Base-by-base conservation (phyloP, 2,329 filamentous ascomycete species). In the Calonectria montana region DNA sequence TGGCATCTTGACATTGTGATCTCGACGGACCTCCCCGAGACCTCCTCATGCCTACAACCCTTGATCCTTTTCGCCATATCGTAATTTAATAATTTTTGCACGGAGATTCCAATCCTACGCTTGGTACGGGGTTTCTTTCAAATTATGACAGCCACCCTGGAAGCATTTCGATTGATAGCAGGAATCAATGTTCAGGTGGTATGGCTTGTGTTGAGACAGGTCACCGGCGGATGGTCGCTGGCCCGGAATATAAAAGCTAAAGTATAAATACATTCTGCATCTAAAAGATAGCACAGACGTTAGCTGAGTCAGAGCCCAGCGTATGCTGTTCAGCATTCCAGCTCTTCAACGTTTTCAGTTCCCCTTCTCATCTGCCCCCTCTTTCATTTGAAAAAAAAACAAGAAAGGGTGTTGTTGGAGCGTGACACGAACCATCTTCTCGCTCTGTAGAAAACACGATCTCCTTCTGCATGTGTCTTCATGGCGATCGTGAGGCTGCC, bases 1-100 rank as follows among this genome's bases (percentile, higher is more conserved):
- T 95, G 73, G 83, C 75, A 12, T 67, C 71, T 50, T 77, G 70
- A 68, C 13, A 27, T 27, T 35, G 23, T 53, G 67, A 35, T 27
- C 15, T 29, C 45, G 57, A 31, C 29, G n/a, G 59, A 43, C 15
- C 35, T 50, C 62, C 15, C 64, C 64, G 21, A 16, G 18, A n/a
- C 35, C 9, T 27, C 29, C n/a, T 48, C n/a, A 15, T 10, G 21
- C 53, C 12, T 21, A 31, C n/a, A 21, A 25, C 31, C 2, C 5
- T 37, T 12, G 13, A 10, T 21, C 15, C 16, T 31, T 23, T 39
- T 16, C 21, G 18, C 31, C 15, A 16, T 25, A 37, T 31, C 25
- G 25, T n/a, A n/a, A 29, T 29, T 3, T 3, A n/a, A 31, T 31
- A 13, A 4, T 10, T 18, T 50, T 50, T 50, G 15, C 13, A 8